Conservation (phyloP, 768 basidiomycete genomes). For the Hebeloma cylindrosporum region DNA sequence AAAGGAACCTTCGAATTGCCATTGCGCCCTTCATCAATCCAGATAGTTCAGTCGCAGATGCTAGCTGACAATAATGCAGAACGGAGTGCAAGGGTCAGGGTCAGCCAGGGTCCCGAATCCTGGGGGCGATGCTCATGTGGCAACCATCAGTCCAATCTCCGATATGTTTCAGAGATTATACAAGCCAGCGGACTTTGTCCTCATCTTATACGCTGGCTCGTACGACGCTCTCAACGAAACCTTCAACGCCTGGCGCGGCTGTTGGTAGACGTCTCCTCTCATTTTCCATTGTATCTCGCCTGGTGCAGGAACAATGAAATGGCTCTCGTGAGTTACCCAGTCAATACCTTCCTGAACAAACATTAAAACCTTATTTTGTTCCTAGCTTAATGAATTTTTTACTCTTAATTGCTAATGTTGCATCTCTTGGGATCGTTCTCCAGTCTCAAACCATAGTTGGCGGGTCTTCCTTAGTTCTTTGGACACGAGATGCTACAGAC, state of each 20-base stretch:
- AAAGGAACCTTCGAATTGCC: background rate
- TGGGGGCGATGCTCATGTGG: no score
- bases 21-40: background rate
- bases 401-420: slow-evolving; percentile 6
- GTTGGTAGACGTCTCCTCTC: slow-evolving; percentile 12
- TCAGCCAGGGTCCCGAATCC: slow-evolving; percentile 2
- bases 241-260: slow-evolving; percentile 23
- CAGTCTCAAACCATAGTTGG: slow-evolving; percentile 12
- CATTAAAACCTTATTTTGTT: background rate
- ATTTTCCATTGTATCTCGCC: slow-evolving; percentile 16
- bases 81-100: background rate
- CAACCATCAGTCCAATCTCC: slow-evolving; percentile 13
- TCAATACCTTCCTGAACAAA: background rate
- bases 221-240: slow-evolving; percentile 13
- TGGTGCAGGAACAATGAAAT: slow-evolving; percentile 23
- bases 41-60: no score
- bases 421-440: slow-evolving; percentile 12
- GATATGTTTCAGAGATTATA: background rate
- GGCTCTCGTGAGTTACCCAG: slow-evolving; percentile 9
- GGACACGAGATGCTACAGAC: slow-evolving; percentile 8
- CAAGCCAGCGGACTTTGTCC: background rate
- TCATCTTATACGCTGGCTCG: slow-evolving; percentile 11
- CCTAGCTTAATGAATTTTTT: slow-evolving; percentile 7
- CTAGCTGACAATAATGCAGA: no score
- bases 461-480: slow-evolving; percentile 12